Evolutionary conservation across 805 yeast species (phyloP).

Genomic region (Wickerhamiella dianesei): DNA sequence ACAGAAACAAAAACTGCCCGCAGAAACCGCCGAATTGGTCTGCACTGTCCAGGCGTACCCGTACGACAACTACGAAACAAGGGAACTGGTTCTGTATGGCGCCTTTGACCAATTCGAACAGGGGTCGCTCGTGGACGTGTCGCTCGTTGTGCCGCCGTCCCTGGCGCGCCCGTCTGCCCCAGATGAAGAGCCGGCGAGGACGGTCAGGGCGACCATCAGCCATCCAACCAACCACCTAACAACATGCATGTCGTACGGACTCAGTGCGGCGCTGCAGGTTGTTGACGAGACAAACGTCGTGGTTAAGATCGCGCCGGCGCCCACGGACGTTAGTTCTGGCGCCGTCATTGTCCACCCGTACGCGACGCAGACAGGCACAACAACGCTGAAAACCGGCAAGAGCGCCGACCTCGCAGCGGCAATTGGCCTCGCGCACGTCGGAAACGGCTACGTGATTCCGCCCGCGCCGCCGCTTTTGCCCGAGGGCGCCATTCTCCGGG

Average conservation of each 20-base stretch:
- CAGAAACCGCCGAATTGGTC: not conserved
- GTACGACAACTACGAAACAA: conserved; percentile 4
- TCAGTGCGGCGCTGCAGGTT: conserved; percentile 45
- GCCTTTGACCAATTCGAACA: conserved; percentile 1
- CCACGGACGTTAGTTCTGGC: conserved; percentile 24
- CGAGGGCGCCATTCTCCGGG: conserved; percentile 13
- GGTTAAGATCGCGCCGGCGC: conserved; percentile 37
- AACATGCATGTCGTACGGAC: conserved; percentile 31
- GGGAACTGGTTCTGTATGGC: conserved; percentile 10
- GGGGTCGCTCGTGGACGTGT: conserved; percentile 3
- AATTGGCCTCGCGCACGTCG: conserved; percentile 7
- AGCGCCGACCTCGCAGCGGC: not conserved
- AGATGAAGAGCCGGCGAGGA: conserved; percentile 22
- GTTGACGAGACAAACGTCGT: conserved; percentile 37
- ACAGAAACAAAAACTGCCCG: not conserved
- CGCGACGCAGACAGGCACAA: conserved; percentile 19
- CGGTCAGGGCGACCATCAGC: conserved; percentile 38
- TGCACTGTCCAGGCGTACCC: conserved; percentile 10
- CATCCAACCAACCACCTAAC: conserved; percentile 27
- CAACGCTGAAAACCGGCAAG: conserved; percentile 4
- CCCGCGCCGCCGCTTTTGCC: conserved; percentile 9
- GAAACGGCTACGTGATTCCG: conserved; percentile 14
- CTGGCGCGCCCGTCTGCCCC: not conserved
- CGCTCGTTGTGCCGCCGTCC: conserved; percentile 8
- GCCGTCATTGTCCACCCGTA: conserved; percentile 42